Conservation (phyloP, 306 rosid genomes). For the Citrullus mucosospermus region DNA sequence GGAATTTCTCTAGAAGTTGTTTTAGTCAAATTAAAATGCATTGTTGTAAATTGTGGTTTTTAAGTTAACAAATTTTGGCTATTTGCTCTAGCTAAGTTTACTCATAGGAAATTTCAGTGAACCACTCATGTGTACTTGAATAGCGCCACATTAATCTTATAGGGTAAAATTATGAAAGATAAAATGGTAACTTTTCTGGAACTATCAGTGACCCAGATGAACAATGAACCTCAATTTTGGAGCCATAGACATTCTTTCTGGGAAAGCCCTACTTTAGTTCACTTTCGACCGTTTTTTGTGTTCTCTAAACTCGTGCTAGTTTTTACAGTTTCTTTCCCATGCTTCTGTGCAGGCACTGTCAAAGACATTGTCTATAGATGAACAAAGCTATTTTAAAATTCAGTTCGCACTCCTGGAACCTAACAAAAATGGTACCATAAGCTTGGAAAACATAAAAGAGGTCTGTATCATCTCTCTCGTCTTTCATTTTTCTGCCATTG, state of each 20-base stretch:
- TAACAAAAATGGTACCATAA: constrained; percentile 60
- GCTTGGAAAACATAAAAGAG: constrained; percentile 71
- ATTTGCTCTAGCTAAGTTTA: background rate
- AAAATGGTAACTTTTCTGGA: background rate
- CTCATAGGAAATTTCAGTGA: background rate
- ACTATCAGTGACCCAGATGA: background rate
- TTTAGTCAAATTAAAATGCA: background rate
- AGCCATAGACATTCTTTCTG: background rate
- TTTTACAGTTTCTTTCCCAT: constrained; percentile 6
- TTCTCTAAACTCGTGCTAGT: background rate
- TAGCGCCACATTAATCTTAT: background rate
- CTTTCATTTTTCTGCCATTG: constrained; percentile 1
- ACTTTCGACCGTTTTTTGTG: background rate
- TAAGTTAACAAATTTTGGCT: background rate
- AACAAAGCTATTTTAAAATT: constrained; percentile 50
- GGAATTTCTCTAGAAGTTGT: too few species aligned
- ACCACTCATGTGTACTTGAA: background rate
- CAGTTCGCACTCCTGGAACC: constrained; percentile 73
- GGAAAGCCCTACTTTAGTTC: background rate
- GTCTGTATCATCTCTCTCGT: constrained; percentile 39
- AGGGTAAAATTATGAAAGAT: background rate
- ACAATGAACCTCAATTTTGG: background rate
- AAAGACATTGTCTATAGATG: constrained; percentile 57
- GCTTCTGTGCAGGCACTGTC: constrained; percentile 63
- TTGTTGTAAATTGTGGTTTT: background rate